Percentiles rank a stretch among this genome's conserved stretches.
These are phyloP conservation scores for Chaetoceros tenuissimus DNA, from an alignment of 108 stramenopile genomes.

Conservation along the genomic window DNA sequence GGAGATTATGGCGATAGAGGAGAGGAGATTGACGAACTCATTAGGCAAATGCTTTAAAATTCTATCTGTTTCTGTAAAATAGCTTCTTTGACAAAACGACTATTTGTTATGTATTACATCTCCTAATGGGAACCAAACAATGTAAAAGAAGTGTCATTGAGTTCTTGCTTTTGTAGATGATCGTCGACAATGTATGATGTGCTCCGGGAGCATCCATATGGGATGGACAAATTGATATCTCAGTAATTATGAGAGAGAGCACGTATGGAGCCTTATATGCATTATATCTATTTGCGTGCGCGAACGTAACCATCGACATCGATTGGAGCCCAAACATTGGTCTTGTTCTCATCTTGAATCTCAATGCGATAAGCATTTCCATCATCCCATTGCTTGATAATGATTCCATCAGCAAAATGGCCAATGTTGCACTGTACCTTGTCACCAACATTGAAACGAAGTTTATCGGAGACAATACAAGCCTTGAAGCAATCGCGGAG, in stretches of 20 bases:
- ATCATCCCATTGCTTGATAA: conserved; percentile 70
- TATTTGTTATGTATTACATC: no score
- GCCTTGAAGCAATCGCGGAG: conserved; percentile 53
- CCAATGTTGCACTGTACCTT: conserved; percentile 58
- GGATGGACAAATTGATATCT: no score
- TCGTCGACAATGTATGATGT: no score
- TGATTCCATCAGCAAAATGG: conserved; percentile 29
- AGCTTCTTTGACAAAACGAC: no score
- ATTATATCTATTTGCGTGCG: no score
- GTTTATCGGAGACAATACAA: conserved; percentile 34
- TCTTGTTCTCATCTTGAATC: conserved; percentile 36
- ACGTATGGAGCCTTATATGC: no score
- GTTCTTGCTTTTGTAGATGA: no score
- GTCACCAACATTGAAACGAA: conserved; percentile 60
- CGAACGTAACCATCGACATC: conserved; percentile 69
- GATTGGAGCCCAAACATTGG: conserved; percentile 69
- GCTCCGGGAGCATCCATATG: no score
- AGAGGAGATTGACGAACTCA: conserved; percentile 72
- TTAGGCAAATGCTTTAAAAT: conserved; percentile 72
- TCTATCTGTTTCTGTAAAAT: no score
- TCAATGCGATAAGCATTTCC: conserved; percentile 77
- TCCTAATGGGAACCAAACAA: no score
- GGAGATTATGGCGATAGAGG: conserved; percentile 83
- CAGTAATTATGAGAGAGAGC: no score
- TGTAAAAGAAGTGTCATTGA: no score